Evolutionary conservation across 192 early-diverging fungal genomes (phyloP).

Genomic region (Podila verticillata): DNA sequence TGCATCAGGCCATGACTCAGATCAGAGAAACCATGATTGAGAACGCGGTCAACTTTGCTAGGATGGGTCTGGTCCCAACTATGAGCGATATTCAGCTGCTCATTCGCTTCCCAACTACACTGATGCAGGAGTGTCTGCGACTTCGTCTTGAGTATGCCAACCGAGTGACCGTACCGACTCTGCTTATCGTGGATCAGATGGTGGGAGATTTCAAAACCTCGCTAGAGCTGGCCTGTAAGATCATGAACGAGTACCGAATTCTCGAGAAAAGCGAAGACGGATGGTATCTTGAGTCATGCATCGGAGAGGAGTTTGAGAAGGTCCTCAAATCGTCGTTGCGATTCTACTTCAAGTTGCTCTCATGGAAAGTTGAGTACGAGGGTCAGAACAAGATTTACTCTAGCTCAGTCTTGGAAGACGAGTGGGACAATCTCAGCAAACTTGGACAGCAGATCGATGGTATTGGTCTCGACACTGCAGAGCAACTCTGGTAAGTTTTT

Average conservation of each 20-base stretch:
- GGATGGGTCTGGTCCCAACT: constrained; percentile 78
- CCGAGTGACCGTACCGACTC: constrained; percentile 63
- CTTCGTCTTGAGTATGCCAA: constrained; percentile 76
- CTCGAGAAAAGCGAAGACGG: constrained; percentile 67
- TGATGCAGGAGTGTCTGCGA: constrained; percentile 85
- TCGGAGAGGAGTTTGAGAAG: constrained; percentile 74
- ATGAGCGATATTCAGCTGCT: constrained; percentile 75
- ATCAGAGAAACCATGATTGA: constrained; percentile 76
- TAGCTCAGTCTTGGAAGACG: constrained; percentile 83
- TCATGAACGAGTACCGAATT: constrained; percentile 76
- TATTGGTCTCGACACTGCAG: constrained; percentile 76
- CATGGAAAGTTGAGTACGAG: constrained; percentile 73
- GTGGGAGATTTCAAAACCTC: constrained; percentile 82
- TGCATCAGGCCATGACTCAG: constrained; percentile 67
- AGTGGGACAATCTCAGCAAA: constrained; percentile 82
- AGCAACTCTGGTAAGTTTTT: constrained; percentile 75
- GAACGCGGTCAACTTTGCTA: constrained; percentile 68
- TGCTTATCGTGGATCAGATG: constrained; percentile 77
- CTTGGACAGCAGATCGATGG: constrained; percentile 78
- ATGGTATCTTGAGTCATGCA: constrained; percentile 75
- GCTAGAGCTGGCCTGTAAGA: constrained; percentile 73
- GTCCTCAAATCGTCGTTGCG: constrained; percentile 76
- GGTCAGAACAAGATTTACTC: constrained; percentile 66
- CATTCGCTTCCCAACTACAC: constrained; percentile 78
- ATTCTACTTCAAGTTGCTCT: constrained; percentile 82